A percentile compares a stretch with the other conserved stretches of the same genome.
These are phyloP conservation scores for Medicago arabica DNA, from an alignment of 306 rosid genomes.

Conservation along the genomic window DNA sequence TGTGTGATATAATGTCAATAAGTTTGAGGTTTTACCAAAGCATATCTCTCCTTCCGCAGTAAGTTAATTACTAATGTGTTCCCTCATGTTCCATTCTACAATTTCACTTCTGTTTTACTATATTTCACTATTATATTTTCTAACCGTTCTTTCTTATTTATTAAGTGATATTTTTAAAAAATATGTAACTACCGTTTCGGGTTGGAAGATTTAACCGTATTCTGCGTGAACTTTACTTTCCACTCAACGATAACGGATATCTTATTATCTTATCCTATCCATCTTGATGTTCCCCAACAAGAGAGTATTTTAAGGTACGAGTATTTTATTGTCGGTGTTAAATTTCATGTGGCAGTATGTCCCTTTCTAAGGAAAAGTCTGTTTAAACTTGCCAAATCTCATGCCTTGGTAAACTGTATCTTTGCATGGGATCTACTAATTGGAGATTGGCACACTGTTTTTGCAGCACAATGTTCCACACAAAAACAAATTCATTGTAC, in stretches of 20 bases:
- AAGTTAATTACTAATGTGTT: too few species aligned
- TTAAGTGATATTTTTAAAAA: too few species aligned
- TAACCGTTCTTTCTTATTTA: too few species aligned
- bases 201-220: conserved; percentile 4
- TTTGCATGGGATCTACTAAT: neutral
- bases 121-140: too few species aligned
- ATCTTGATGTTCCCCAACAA: neutral
- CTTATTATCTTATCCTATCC: conserved; percentile 3
- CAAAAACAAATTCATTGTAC: conserved; percentile 15
- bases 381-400: conserved; percentile 1
- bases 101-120: too few species aligned
- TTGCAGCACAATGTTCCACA: conserved; percentile 38
- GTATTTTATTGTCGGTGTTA: neutral
- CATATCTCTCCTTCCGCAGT: too few species aligned
- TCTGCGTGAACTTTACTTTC: neutral
- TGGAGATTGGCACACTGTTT: conserved; percentile 49
- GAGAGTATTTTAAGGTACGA: neutral
- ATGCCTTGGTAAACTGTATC: neutral
- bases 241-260: neutral
- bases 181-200: too few species aligned
- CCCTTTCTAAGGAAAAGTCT: neutral
- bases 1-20: too few species aligned
- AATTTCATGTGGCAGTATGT: neutral
- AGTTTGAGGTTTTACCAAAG: too few species aligned
- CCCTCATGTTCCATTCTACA: too few species aligned